Evolutionary conservation across 768 basidiomycete species (phyloP).

Genomic region (Suillus subaureus): DNA sequence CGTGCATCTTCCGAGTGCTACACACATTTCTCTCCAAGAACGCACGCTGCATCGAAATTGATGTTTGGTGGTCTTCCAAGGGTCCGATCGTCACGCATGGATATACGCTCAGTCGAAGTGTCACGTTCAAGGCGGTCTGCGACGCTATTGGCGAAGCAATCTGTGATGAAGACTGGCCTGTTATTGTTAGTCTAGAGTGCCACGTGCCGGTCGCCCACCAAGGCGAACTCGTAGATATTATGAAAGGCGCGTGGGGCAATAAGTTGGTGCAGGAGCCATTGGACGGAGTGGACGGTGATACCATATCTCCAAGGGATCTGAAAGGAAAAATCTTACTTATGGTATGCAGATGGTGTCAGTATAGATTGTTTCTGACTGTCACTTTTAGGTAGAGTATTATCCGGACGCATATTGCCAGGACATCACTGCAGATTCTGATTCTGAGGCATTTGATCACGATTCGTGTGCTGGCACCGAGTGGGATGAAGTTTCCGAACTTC

Average conservation of each 20-base stretch:
- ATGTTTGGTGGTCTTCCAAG: conserved; percentile 61
- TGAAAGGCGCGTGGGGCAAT: conserved; percentile 53
- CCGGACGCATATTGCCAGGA: conserved; percentile 26
- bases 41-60: conserved; percentile 66
- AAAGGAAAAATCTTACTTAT: conserved; percentile 59
- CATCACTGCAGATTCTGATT: neutral
- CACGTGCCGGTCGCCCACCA: conserved; percentile 57
- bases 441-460: conserved; percentile 12
- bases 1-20: conserved; percentile 55
- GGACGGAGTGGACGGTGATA: conserved; percentile 38
- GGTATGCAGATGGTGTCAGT: conserved; percentile 34
- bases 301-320: conserved; percentile 47
- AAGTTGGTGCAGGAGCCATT: conserved; percentile 46
- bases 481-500: conserved; percentile 26
- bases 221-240: conserved; percentile 52
- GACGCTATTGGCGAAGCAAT: conserved; percentile 45
- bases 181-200: conserved; percentile 63
- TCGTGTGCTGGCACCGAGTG: neutral
- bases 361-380: neutral
- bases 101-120: conserved; percentile 54
- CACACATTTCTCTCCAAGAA: conserved; percentile 50
- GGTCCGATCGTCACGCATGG: conserved; percentile 65
- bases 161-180: conserved; percentile 51
- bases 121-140: conserved; percentile 55
- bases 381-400: conserved; percentile 56